Conservation (phyloP, 2,329 filamentous ascomycete genomes). For the Akanthomyces dipterigenus region DNA sequence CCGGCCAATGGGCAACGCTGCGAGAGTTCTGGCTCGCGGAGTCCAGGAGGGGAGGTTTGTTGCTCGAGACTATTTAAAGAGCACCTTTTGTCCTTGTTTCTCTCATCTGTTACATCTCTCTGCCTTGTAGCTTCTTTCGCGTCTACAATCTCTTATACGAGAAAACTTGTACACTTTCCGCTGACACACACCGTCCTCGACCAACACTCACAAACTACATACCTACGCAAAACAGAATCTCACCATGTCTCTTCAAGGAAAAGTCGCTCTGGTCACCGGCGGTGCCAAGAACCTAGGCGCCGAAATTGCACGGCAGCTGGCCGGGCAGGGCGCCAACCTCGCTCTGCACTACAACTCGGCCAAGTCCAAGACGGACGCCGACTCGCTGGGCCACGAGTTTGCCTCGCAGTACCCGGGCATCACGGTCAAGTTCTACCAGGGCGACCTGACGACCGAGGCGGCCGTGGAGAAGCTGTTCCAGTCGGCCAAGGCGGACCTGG, state of each 20-base stretch:
- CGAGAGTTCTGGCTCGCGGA: too few species aligned
- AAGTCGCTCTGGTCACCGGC: conserved; percentile 45
- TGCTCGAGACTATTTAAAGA: background rate
- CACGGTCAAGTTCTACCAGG: conserved; percentile 35
- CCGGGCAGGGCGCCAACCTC: conserved; percentile 48
- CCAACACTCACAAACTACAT: background rate
- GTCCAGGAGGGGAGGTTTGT: background rate
- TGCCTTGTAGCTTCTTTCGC: background rate
- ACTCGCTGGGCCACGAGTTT: conserved; percentile 30
- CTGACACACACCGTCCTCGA: background rate
- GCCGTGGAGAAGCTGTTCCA: conserved; percentile 36
- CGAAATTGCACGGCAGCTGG: conserved; percentile 51
- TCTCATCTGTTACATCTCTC: background rate
- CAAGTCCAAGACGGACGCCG: conserved; percentile 29
- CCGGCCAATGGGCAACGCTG: background rate
- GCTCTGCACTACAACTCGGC: conserved; percentile 50
- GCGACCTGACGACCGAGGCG: conserved; percentile 33
- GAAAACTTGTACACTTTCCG: background rate
- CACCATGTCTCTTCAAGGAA: conserved; percentile 30
- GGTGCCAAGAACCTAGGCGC: conserved; percentile 54
- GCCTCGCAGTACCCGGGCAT: conserved; percentile 22
- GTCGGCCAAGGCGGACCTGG: conserved; percentile 32
- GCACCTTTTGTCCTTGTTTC: background rate
- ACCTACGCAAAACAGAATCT: background rate
- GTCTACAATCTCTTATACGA: too few species aligned